Percentiles rank a stretch among this genome's conserved stretches.
Conservation (phyloP, 371 early-diverging fungal species). For the Actinomucor elegans region DNA sequence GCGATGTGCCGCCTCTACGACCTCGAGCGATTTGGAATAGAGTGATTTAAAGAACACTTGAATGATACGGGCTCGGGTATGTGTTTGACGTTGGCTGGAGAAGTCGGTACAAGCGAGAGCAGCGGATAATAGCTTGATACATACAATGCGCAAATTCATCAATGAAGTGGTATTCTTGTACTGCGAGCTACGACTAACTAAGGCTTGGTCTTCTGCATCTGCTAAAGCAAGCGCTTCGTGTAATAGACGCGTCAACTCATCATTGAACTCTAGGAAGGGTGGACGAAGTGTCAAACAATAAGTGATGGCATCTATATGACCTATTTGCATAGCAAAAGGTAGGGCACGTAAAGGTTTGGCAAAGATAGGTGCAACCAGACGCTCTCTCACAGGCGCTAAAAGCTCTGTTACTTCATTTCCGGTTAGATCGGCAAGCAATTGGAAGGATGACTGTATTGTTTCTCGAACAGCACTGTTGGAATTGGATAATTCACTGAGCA, state of each 20-base stretch:
- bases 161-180: slow-evolving; percentile 81
- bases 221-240: slow-evolving; percentile 94
- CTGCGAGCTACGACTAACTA: slow-evolving; percentile 82
- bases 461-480: slow-evolving; percentile 89
- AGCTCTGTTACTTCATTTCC: slow-evolving; percentile 82
- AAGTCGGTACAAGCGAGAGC: slow-evolving; percentile 91
- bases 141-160: slow-evolving; percentile 88
- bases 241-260: slow-evolving; percentile 87
- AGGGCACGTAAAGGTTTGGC: slow-evolving; percentile 95
- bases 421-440: slow-evolving; percentile 78
- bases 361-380: slow-evolving; percentile 93
- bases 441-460: slow-evolving; percentile 82
- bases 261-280: slow-evolving; percentile 87
- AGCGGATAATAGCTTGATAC: slow-evolving; percentile 92
- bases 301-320: slow-evolving; percentile 96
- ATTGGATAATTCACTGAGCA: slow-evolving; percentile 92
- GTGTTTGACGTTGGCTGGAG: slow-evolving; percentile 65
- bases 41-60: slow-evolving; percentile 97
- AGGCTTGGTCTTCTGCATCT: slow-evolving; percentile 97
- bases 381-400: slow-evolving; percentile 81
- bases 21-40: slow-evolving; percentile 88
- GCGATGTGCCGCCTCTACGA: slow-evolving; percentile 93
- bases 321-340: slow-evolving; percentile 96
- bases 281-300: slow-evolving; percentile 92
- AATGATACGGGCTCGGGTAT: slow-evolving; percentile 86